Evolutionary conservation across 495 filamentous ascomycete genomes (phyloP), one percentile per base, ranked within the genome.

Genomic region (Amniculicola lignicola): DNA sequence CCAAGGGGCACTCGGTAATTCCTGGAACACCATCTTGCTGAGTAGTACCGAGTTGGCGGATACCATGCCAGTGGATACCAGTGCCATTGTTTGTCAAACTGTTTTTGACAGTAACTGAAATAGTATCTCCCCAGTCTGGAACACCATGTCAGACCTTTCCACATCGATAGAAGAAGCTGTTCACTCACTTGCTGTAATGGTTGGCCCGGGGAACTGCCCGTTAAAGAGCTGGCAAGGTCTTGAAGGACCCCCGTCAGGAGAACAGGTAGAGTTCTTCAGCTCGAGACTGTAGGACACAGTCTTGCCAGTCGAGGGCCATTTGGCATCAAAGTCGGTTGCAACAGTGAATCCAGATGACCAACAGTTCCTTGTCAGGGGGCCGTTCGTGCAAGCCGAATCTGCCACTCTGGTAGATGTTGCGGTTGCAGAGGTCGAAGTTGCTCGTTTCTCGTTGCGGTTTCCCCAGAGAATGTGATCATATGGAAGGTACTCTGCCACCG

Each of bases 1-100:
- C 64, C 18, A 72, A n/a, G 6, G 69, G 69, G 38, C 70, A 72
- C 48, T 71, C 65, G 10, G 70, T 72, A 18, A 72, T 59, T 12
- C 70, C 70, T 25, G 66, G 63, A 2, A 68, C 66, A 29, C 70
- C 70, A 39, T 72, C 70, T 25, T 65, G 24, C 2, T 16, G 31
- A 33, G 51, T 61, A 21, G 44, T 66, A 35, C 63, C 54, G 7
- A 67, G 56, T 54, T 67, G 61, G 11, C 70, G 61, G 29, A 72
- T 63, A 21, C 70, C 70, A 51, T 72, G 69, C 66, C 65, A 71
- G 29, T 72, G 70, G 19, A 71, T 67, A 16, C 45, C 46, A 5
- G 70, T 71, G 27, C 70, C 70, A 41, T 72, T 72, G 27, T 55
- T 54, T 1, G 50, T 36, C 27, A 72, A 14, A 2, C 33, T 33